These are phyloP conservation scores for Mycena crocata DNA, from an alignment of 768 basidiomycete species.

Conservation along the genomic window DNA sequence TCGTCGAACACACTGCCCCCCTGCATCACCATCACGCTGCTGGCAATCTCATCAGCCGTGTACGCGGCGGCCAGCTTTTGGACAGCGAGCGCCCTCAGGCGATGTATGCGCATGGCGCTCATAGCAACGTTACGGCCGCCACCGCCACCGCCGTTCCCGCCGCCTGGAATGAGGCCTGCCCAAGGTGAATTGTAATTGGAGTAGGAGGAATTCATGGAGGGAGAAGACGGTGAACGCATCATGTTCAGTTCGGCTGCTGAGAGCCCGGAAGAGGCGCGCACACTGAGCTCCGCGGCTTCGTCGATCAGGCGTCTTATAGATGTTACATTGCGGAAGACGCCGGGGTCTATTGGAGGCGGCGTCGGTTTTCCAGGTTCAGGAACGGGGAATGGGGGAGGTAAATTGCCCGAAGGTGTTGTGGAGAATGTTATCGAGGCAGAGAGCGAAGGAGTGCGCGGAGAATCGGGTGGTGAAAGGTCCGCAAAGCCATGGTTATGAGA, in stretches of 20 bases:
- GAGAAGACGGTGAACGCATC: slow-evolving; percentile 52
- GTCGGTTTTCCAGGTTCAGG: slow-evolving; percentile 74
- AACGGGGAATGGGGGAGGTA: slow-evolving; percentile 62
- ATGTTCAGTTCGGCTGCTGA: slow-evolving; percentile 80
- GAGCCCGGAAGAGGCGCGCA: slow-evolving; percentile 88
- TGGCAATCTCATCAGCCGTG: slow-evolving; percentile 89
- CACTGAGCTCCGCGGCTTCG: slow-evolving; percentile 89
- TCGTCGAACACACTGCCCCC: slow-evolving; percentile 94
- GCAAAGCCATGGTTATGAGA: slow-evolving; percentile 49
- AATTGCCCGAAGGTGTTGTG: slow-evolving; percentile 11
- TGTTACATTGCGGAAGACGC: slow-evolving; percentile 82
- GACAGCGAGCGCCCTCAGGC: slow-evolving; percentile 83
- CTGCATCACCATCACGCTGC: slow-evolving; percentile 96
- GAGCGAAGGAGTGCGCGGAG: slow-evolving; percentile 50
- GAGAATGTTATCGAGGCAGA: slow-evolving; percentile 41
- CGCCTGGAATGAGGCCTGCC: slow-evolving; percentile 75
- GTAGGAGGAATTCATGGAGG: slow-evolving; percentile 30
- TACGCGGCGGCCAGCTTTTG: slow-evolving; percentile 91
- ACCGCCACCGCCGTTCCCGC: slow-evolving; percentile 50
- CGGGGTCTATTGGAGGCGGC: slow-evolving; percentile 91
- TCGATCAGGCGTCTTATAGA: slow-evolving; percentile 86
- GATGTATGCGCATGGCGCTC: slow-evolving; percentile 87
- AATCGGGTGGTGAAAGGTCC: slow-evolving; percentile 55
- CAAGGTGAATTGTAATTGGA: slow-evolving; percentile 54
- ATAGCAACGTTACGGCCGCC: slow-evolving; percentile 82